Conservation (phyloP, 2,329 filamentous ascomycete species). For the Aureobasidium sp. region DNA sequence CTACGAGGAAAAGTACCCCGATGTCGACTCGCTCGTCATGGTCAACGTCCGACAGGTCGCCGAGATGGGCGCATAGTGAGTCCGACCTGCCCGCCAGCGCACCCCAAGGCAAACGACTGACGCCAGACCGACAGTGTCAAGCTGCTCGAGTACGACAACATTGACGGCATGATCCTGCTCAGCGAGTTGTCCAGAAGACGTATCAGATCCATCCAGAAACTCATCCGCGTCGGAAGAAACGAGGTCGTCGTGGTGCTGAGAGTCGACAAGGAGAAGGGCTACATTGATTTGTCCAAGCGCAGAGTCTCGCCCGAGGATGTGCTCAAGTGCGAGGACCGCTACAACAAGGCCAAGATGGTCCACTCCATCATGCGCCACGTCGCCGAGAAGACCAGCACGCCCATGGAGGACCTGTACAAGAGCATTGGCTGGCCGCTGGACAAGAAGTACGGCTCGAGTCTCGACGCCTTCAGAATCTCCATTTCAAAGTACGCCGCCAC, state of each 20-base stretch:
- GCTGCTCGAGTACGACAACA: conserved; percentile 98
- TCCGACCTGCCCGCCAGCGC: neutral
- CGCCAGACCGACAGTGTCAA: conserved; percentile 56
- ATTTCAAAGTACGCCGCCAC: conserved; percentile 56
- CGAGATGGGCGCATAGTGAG: conserved; percentile 90
- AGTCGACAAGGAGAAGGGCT: conserved; percentile 99
- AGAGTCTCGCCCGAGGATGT: conserved; percentile 97
- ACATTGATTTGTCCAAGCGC: conserved; percentile 98
- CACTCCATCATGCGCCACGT: conserved; percentile 99
- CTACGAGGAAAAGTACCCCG: conserved; percentile 95
- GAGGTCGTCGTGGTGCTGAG: conserved; percentile 97
- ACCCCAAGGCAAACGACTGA: neutral
- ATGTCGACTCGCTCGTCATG: conserved; percentile 99
- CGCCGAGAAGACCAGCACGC: conserved; percentile 88
- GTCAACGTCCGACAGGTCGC: conserved; percentile 99
- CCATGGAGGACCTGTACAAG: conserved; percentile 93
- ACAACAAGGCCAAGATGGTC: conserved; percentile 99
- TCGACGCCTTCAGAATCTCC: conserved; percentile 97
- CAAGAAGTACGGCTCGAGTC: conserved; percentile 70
- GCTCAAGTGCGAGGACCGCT: conserved; percentile 95
- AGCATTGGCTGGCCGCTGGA: conserved; percentile 94
- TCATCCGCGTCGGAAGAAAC: conserved; percentile 95
- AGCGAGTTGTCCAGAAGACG: conserved; percentile 95
- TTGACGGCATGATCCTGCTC: conserved; percentile 99
- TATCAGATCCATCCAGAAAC: conserved; percentile 98